Base-by-base conservation (phyloP, 2,329 filamentous ascomycete species). In the Epichloe amarillans region DNA sequence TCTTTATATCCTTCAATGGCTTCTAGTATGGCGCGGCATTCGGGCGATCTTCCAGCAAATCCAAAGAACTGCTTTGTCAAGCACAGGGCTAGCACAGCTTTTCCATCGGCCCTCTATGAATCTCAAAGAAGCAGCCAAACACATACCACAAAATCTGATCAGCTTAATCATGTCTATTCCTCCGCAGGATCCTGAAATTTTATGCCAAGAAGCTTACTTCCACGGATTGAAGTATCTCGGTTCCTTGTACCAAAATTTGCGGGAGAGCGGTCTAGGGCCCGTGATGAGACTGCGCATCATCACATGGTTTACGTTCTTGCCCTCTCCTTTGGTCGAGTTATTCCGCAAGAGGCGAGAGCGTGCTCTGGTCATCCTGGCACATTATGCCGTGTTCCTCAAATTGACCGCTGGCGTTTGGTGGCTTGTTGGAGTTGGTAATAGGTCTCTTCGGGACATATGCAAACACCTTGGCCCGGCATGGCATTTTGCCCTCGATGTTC, bases 1-100 rank as follows among this genome's bases (percentile, higher is more conserved):
- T 2, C 66, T 79, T 2, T 77, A 72, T 56, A 70, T 79, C 33
- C 60, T 79, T 43, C 71, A 79, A 58, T 80, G 77, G 76, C 74
- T 79, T 62, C 57, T 71, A 3, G 66, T 80, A 12, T 80, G 76
- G 75, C 66, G 70, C 10, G 76, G 76, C 10, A 78, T 69, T 26
- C 68, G 73, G 33, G 60, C 74, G 15, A 73, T 79, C 33, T 63
- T 77, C 39, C 62, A 72, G 0, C 54, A 61, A 19, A 61, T 64
- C 52, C 57, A 59, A 4, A 50, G 60, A 1, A 54, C 57, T 17
- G 56, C 49, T 14, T 54, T 66, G 17, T 50, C 64, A 46, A 61
- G 68, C 2, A 70, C 72, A 0, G 76, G 74, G 15, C 58, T 79
- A 50, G 64, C 67, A 1, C 58, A 64, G 5, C 64, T 80, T 11